Percentiles rank a stretch among this genome's conserved stretches.
Evolutionary conservation across 2,329 filamentous ascomycete species (phyloP).

Genomic region (Calonectria montana): DNA sequence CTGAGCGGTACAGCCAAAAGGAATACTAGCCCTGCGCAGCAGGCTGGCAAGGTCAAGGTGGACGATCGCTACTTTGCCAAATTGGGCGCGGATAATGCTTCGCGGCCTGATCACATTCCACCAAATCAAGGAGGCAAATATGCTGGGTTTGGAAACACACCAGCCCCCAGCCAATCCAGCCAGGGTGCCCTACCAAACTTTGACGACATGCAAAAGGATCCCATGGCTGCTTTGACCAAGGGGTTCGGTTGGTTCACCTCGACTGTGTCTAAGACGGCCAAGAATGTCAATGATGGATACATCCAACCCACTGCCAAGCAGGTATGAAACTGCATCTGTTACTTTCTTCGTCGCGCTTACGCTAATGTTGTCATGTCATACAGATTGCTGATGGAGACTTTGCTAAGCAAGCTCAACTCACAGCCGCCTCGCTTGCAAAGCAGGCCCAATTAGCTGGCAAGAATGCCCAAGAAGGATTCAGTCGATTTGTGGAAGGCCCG

Average conservation of each 20-base stretch:
- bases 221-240: conserved; percentile 87
- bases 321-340: conserved; percentile 58
- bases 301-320: conserved; percentile 93
- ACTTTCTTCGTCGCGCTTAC: not conserved
- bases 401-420: conserved; percentile 72
- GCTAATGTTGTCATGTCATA: conserved; percentile 34
- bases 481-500: conserved; percentile 86
- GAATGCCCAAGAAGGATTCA: conserved; percentile 83
- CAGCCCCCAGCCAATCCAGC: conserved; percentile 62
- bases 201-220: conserved; percentile 93
- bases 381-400: conserved; percentile 85
- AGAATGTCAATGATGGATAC: conserved; percentile 89
- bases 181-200: conserved; percentile 70
- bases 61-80: conserved; percentile 92
- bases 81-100: conserved; percentile 85
- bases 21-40: conserved; percentile 52
- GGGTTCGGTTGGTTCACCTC: conserved; percentile 95
- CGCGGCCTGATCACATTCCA: conserved; percentile 77
- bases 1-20: conserved; percentile 53
- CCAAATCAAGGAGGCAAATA: conserved; percentile 96
- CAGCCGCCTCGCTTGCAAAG: conserved; percentile 74
- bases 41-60: conserved; percentile 66
- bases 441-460: conserved; percentile 76
- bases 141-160: conserved; percentile 86
- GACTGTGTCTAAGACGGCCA: conserved; percentile 89